Percentiles rank a stretch among this genome's conserved stretches.
phyloP scores from a whole-genome alignment of 2,329 filamentous ascomycete species.

The Colletotrichum limetticola region DNA sequence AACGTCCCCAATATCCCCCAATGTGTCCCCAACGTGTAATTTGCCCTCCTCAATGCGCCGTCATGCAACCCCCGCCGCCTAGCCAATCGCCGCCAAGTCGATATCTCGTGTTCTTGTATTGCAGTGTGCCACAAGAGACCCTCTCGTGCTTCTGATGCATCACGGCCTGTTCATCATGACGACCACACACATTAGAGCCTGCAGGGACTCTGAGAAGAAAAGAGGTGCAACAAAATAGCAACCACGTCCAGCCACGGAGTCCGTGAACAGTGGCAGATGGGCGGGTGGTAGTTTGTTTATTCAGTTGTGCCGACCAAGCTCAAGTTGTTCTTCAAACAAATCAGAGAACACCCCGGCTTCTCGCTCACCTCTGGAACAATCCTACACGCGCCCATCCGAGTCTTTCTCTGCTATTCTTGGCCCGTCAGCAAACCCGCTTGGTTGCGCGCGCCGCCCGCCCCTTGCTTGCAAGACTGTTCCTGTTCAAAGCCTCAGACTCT shows the following conservation, averaged over 20 bases:
- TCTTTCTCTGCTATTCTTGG: constrained; percentile 5
- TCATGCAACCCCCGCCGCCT: constrained; percentile 15
- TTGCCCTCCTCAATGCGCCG: constrained; percentile 27
- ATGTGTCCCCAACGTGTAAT: constrained; percentile 20
- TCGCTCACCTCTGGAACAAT: not conserved
- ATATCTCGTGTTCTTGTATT: constrained; percentile 9
- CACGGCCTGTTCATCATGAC: not conserved
- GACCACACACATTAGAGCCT: not conserved
- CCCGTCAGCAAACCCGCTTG: not conserved
- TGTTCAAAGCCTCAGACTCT: not conserved
- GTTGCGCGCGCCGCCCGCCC: not conserved
- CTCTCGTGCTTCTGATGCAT: not conserved
- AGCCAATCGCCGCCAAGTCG: not conserved
- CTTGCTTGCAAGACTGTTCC: constrained; percentile 2
- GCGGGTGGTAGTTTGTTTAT: not conserved
- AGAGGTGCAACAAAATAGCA: not conserved
- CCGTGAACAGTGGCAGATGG: not conserved
- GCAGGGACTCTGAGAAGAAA: not conserved
- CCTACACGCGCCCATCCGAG: not conserved
- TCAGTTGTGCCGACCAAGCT: not conserved
- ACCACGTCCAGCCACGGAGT: not conserved
- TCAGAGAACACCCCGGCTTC: not conserved
- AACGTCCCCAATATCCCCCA: not conserved
- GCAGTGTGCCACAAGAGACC: not conserved
- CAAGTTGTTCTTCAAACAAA: not conserved